phyloP scores from a whole-genome alignment of 176 grass and related monocot species.

The Carex kokanica region DNA sequence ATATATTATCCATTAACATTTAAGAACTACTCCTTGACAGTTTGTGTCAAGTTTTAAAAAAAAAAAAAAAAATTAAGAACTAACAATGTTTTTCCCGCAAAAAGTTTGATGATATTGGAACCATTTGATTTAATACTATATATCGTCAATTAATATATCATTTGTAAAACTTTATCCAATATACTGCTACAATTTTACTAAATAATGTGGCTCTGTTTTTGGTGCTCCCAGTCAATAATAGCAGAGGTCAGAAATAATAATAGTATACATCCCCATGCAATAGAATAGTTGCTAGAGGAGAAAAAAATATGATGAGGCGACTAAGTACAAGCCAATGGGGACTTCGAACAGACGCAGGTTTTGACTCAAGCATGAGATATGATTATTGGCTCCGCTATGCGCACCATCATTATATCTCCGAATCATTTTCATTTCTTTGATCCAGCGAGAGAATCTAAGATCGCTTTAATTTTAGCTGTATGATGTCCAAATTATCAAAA shows the following conservation, averaged over 20 bases:
- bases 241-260: background rate
- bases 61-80: no score
- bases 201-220: background rate
- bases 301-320: slow-evolving; percentile 9
- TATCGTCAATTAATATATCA: background rate
- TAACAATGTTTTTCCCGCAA: no score
- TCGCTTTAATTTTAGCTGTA: background rate
- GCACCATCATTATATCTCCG: slow-evolving; percentile 17
- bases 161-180: background rate
- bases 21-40: no score
- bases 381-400: background rate
- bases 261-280: background rate
- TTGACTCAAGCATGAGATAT: slow-evolving; percentile 1
- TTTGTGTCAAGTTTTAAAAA: no score
- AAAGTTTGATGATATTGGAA: background rate
- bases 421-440: background rate
- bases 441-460: no score
- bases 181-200: background rate
- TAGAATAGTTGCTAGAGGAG: background rate
- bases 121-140: background rate
- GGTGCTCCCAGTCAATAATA: background rate
- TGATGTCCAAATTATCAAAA: background rate
- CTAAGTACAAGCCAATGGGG: slow-evolving; percentile 1
- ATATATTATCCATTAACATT: background rate
- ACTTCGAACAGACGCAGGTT: slow-evolving; percentile 17